phyloP scores from a whole-genome alignment of 2,329 filamentous ascomycete genomes.

The Hypoxylon sp. region DNA sequence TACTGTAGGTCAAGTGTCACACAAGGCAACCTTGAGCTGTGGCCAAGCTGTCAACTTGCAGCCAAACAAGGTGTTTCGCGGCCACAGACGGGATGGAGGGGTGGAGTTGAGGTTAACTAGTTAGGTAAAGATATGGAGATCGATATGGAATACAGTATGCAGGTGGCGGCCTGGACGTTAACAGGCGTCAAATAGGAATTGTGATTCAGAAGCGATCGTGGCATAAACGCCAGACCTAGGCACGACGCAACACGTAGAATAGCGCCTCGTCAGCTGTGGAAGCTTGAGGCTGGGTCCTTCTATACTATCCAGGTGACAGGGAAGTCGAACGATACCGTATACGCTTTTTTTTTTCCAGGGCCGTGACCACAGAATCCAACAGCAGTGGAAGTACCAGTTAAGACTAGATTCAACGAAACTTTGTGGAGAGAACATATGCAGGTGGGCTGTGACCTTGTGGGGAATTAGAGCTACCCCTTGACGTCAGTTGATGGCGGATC shows the following conservation, averaged over 20 bases:
- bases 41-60: constrained; percentile 27
- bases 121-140: constrained; percentile 9
- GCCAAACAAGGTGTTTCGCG: constrained; percentile 14
- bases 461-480: constrained; percentile 32
- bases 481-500: constrained; percentile 28
- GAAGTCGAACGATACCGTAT: constrained; percentile 36
- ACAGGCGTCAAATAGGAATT: constrained; percentile 31
- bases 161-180: constrained; percentile 21
- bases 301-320: constrained; percentile 36
- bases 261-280: constrained; percentile 23
- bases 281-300: constrained; percentile 27
- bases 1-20: constrained; percentile 27
- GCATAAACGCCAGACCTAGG: constrained; percentile 22
- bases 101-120: constrained; percentile 11
- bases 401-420: constrained; percentile 1
- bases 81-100: constrained; percentile 6
- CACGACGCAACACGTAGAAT: neutral
- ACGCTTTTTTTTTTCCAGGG: constrained; percentile 20
- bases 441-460: constrained; percentile 31
- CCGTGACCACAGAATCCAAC: constrained; percentile 23
- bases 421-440: constrained; percentile 23
- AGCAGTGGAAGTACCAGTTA: neutral
- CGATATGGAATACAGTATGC: constrained; percentile 19
- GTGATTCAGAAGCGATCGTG: constrained; percentile 30
- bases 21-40: constrained; percentile 15